Evolutionary conservation across 2,329 filamentous ascomycete species (phyloP).

Genomic region (Magnaporthiopsis poae): DNA sequence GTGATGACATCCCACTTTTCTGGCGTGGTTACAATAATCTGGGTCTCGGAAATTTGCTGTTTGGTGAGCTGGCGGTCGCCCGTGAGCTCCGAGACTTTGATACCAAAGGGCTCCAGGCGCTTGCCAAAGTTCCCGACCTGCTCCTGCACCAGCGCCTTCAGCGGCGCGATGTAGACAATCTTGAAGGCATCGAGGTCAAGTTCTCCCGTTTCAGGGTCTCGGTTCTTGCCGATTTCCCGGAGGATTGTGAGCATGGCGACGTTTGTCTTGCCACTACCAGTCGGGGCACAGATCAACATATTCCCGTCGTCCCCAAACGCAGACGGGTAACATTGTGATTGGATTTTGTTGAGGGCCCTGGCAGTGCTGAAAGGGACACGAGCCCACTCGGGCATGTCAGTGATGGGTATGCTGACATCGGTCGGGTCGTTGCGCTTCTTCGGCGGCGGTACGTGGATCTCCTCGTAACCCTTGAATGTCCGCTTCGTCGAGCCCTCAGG

Average conservation of each 20-base stretch:
- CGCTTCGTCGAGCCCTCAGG: slow-evolving; percentile 92
- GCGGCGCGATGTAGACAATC: slow-evolving; percentile 91
- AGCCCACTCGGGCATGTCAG: slow-evolving; percentile 88
- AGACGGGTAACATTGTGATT: slow-evolving; percentile 82
- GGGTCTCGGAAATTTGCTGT: slow-evolving; percentile 93
- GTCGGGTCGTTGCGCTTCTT: slow-evolving; percentile 75
- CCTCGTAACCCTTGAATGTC: slow-evolving; percentile 95
- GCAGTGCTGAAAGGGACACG: slow-evolving; percentile 74
- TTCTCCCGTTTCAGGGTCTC: slow-evolving; percentile 78
- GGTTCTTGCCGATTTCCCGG: slow-evolving; percentile 90
- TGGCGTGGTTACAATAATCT: slow-evolving; percentile 94
- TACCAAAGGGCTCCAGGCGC: slow-evolving; percentile 79
- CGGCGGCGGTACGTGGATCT: slow-evolving; percentile 90
- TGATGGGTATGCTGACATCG: slow-evolving; percentile 72
- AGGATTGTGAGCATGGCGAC: slow-evolving; percentile 96
- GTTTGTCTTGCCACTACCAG: slow-evolving; percentile 95
- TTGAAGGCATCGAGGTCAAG: slow-evolving; percentile 96
- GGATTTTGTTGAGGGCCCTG: slow-evolving; percentile 85
- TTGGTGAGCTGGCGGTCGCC: slow-evolving; percentile 97
- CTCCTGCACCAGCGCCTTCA: slow-evolving; percentile 93
- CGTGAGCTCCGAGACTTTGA: slow-evolving; percentile 88
- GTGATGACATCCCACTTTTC: slow-evolving; percentile 99
- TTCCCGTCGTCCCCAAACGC: slow-evolving; percentile 93
- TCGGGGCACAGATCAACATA: slow-evolving; percentile 94
- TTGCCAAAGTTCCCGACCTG: slow-evolving; percentile 97